Base-by-base conservation (phyloP, 2,329 filamentous ascomycete genomes). In the Aspergillus fructus region DNA sequence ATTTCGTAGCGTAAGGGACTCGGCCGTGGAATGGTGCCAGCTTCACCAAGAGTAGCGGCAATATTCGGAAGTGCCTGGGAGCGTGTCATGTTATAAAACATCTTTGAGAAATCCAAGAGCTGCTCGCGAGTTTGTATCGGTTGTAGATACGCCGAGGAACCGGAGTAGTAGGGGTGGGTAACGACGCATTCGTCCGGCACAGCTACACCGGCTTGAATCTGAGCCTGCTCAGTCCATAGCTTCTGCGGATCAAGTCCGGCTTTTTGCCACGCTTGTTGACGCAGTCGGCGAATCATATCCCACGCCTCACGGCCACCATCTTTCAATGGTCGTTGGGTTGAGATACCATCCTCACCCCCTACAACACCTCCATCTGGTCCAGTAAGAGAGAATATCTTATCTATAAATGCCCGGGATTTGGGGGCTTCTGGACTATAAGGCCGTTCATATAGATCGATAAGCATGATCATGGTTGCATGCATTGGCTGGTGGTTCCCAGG, bases 221-320 rank as follows among this genome's bases (percentile, higher is more conserved):
- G 77, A 24, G 76, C 75, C 49, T 76, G 70, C 60, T 79, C 76
- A 1, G 78, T 79, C 78, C 78, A 80, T 12, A 79, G 67, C 27
- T 76, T 70, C 21, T 74, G 68, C 0, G 78, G 78, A 64, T 80
- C 73, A 3, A 80, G 72, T 2, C 78, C 77, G 11, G 77, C 78
- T 60, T 76, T 79, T 58, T 78, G 74, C 78, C 78, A 80, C 46
- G 76, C 77, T 47, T 79, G 77, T 42, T 77, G 74, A 4, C 78
- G 76, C 19, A 80, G 69, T 15, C 76, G 69, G 33, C 76, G 74
- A 55, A 80, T 74, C 78, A 79, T 79, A 48, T 76, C 74, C 78
- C 78, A 80, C 11, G 77, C 78, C 66, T 80, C 77, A 45, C 74
- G 72, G n/a, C 78, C 78, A 15, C 78, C 78, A 50, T 80, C 78